Evolutionary conservation across 1,284 basidiomycete species (phyloP).

Genomic region (Porogramme epimiltina): DNA sequence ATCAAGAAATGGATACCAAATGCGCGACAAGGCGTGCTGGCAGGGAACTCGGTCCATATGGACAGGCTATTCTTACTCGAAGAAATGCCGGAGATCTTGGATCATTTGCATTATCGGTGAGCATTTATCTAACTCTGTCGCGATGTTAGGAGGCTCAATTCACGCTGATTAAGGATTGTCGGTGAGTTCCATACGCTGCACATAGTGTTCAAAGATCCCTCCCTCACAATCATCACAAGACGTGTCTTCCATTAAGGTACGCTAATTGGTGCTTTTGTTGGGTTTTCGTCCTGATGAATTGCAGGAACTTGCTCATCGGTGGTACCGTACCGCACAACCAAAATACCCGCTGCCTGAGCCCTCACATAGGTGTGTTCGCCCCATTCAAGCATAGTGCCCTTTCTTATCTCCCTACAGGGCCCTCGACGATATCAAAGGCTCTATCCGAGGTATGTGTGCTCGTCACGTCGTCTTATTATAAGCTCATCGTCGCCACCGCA

Average conservation of each 20-base stretch:
- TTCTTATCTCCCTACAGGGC: conserved; percentile 48
- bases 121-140: not conserved
- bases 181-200: conserved; percentile 12
- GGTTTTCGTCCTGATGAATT: not conserved
- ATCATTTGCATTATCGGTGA: conserved; percentile 82
- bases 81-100: conserved; percentile 75
- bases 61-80: conserved; percentile 73
- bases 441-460: conserved; percentile 68
- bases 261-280: not conserved
- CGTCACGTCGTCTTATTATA: conserved; percentile 1
- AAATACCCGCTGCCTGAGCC: conserved; percentile 37
- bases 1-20: conserved; percentile 76
- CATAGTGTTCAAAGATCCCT: conserved; percentile 11
- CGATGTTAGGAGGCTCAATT: not conserved
- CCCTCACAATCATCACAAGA: conserved; percentile 42
- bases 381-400: not conserved
- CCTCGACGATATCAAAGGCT: conserved; percentile 74
- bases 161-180: conserved; percentile 15
- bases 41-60: conserved; percentile 81
- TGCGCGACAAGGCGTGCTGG: conserved; percentile 63
- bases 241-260: conserved; percentile 80
- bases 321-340: conserved; percentile 52
- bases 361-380: conserved; percentile 47
- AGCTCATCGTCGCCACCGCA: not conserved
- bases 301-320: conserved; percentile 74